Conservation (phyloP, 805 yeast genomes). For the Huiozyma sinensis region DNA sequence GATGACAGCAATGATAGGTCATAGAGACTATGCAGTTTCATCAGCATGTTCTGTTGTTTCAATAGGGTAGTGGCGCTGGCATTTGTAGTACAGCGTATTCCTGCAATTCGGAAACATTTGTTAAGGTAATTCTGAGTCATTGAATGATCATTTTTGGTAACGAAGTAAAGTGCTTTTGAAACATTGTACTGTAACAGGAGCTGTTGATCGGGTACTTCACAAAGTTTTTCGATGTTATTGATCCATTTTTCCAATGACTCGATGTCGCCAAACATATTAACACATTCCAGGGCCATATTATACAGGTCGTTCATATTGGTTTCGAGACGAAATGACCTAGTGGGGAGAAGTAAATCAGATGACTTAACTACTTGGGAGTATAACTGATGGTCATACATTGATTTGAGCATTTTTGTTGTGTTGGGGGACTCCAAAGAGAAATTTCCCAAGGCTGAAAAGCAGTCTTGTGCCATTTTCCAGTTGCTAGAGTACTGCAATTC, state of each 20-base stretch:
- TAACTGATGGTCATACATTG: conserved; percentile 66
- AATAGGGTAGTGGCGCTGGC: conserved; percentile 41
- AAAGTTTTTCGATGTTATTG: conserved; percentile 35
- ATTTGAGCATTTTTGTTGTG: conserved; percentile 52
- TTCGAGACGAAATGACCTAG: conserved; percentile 23
- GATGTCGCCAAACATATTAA: conserved; percentile 53
- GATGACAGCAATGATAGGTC: conserved; percentile 40
- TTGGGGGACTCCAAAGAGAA: conserved; percentile 25
- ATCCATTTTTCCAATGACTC: conserved; percentile 49
- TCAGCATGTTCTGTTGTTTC: conserved; percentile 38
- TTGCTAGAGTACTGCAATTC: conserved; percentile 77
- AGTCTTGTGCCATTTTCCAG: conserved; percentile 81
- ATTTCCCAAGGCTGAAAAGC: conserved; percentile 57
- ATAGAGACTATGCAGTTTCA: conserved; percentile 48
- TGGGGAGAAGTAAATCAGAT: conserved; percentile 37
- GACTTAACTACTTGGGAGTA: conserved; percentile 55
- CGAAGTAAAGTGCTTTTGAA: conserved; percentile 49
- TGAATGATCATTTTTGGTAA: conserved; percentile 27
- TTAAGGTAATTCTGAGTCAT: conserved; percentile 34
- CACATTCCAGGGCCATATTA: conserved; percentile 61
- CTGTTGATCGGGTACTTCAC: conserved; percentile 39
- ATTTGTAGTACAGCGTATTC: conserved; percentile 42
- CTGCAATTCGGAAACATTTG: conserved; percentile 47
- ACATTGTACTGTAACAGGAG: conserved; percentile 48
- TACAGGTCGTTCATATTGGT: conserved; percentile 40